Evolutionary conservation across 805 yeast genomes (phyloP), one percentile per base, ranked within the genome.

Genomic region (Naumovozyma dairenensis): DNA sequence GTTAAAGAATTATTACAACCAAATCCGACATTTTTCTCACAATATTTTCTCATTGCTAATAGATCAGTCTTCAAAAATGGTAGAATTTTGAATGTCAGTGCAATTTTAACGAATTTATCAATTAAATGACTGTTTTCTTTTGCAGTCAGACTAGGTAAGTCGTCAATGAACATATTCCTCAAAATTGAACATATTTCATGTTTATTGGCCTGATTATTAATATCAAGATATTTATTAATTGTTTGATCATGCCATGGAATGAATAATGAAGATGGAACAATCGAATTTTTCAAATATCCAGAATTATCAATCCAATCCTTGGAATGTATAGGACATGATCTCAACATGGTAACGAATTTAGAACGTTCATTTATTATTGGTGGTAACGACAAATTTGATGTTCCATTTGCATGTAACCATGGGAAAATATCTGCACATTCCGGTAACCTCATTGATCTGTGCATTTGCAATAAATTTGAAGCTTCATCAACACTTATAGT

Each of bases 341-440:
- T 53, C 28, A 60, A 59, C 6, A 53, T 46, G 3, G 62, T 45
- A 19, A 46, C 21, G 16, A 46, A 58, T 45, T 56, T 74, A 62
- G 54, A 67, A 28, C 68, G 57, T 24, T 24, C n/a, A 24, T 10
- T 14, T 10, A 6, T 24, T 47, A 74, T 80, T 16, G 77, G 71
- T 27, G 66, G 60, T n/a, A n/a, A n/a, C n/a, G n/a, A n/a, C n/a
- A n/a, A n/a, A 47, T 75, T 74, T 22, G 66, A 63, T 10, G 64
- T 65, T 40, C 78, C 74, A 28, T 81, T 63, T 1, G 94, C 92
- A 53, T 87, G 95, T 17, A 84, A 63, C 96, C 96, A 86, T 0
- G 96, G 96, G 47, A 86, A 87, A 68, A 87, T 72, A 8, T 50
- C 49, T 16, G 66, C 69, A 14, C 87, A 78, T 3, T 71, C 71